Evolutionary conservation across 495 filamentous ascomycete species (phyloP), one percentile per base, ranked within the genome.

Genomic region (Articulospora tetracladia): DNA sequence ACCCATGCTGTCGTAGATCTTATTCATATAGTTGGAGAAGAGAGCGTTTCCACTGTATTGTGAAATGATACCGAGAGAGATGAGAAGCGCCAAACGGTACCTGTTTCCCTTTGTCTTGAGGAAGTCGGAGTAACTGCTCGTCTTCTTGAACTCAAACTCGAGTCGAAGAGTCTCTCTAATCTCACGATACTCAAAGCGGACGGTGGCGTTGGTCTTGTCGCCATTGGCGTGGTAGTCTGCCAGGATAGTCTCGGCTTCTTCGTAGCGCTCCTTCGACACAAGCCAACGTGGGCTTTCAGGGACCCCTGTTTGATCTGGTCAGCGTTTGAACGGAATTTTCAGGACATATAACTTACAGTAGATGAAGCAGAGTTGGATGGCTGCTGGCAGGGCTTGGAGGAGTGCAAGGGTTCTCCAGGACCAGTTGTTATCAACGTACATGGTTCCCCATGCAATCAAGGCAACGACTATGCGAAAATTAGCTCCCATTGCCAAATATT

Each of bases 1-100:
- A 22, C 80, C 80, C 52, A 77, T 72, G n/a, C 71, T 74, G 22
- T 81, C 68, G 32, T 82, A 68, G 66, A 84, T 78, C 2, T 73
- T 69, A 22, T 79, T 77, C 67, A 83, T 76, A 61, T 82, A 85
- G 65, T 84, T 84, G 15, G 80, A 83, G 66, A 87, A 81, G 39
- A 86, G 78, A 57, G 79, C 81, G 64, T 89, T 89, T 53, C 87
- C 87, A 53, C 81, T 84, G 77, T 82, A 89, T 75, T 91, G 87
- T 10, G 83, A 83, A 72, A 86, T 82, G 66, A 86, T 65, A 64
- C 85, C 85, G 28, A 86, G 73, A 22, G 79, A 79, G 36, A 86
- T 69, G 30, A 85, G 77, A 25, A 90, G 70, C 39, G 70, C 55
- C 3, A 89, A 66, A 25, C 86, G 79, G 66, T 85, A 85, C 8